Evolutionary conservation across 371 early-diverging fungal genomes (phyloP), one percentile per base, ranked within the genome.

Genomic region (Coemansia sp.): DNA sequence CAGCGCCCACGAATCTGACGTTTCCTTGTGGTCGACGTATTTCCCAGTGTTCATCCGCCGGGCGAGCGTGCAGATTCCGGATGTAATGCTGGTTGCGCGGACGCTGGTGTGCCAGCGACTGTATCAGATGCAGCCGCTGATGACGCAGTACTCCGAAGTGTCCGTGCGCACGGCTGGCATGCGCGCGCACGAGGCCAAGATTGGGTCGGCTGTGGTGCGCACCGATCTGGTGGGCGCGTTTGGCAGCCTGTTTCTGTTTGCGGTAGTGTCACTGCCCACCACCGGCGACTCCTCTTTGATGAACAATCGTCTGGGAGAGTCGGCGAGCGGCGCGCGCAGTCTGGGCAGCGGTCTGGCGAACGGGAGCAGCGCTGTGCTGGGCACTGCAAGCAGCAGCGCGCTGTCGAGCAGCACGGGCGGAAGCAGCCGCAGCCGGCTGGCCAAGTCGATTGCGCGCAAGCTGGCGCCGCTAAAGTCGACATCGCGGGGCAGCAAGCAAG

Each of bases 81-180:
- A 75, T 9, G 69, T 65, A 30, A 65, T 75, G 65, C 48, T 63
- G 20, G 50, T 74, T 31, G 43, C 78, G 32, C 62, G 78, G 3
- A 65, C 67, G 9, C 47, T 70, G 16, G 77, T 77, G 14, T 75
- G 79, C 55, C 73, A 68, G 61, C 55, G 75, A 10, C 64, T 79
- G n/a, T 70, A 74, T 41, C 78, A 78, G 59, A 71, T 79, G 79
- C 76, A 70, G 60, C 60, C 76, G 34, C 59, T 78, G 62, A 66
- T 79, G 63, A 51, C 55, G 45, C 76, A 78, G 54, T 75, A 75
- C 32, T 59, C 78, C 5, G 78, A 78, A 2, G 55, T 65, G 8
- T 67, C 78, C 3, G 59, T 65, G 16, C 51, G 55, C 8, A n/a
- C 63, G 31, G 49, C 57, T 6, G 57, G 54, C 9, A 8, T 34